Evolutionary conservation across 192 early-diverging fungal species (phyloP).

Genomic region (Coemansia sp.): DNA sequence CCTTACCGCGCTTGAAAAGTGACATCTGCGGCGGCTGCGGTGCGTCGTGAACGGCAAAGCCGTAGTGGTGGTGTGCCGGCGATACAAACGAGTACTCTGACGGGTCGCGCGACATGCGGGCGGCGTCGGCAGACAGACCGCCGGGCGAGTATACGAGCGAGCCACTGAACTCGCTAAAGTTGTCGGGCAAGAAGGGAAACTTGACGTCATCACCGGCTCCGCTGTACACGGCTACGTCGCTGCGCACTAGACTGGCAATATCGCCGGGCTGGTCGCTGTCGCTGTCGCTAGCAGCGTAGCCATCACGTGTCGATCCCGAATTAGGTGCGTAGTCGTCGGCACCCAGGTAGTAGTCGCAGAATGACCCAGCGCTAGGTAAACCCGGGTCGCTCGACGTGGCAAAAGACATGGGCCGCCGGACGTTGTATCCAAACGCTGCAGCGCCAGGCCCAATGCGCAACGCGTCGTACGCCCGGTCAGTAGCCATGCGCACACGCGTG

Average conservation of each 20-base stretch:
- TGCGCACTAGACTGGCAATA: slow-evolving; percentile 34
- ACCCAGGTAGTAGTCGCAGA: slow-evolving; percentile 29
- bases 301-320: slow-evolving; percentile 7
- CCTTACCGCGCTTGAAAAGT: slow-evolving; percentile 9
- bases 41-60: background rate
- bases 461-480: slow-evolving; percentile 40
- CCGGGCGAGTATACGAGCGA: slow-evolving; percentile 28
- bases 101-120: slow-evolving; percentile 13
- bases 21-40: background rate
- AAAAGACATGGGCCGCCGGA: slow-evolving; percentile 26
- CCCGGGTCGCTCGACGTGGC: slow-evolving; percentile 38
- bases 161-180: slow-evolving; percentile 44
- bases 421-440: background rate
- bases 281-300: slow-evolving; percentile 6
- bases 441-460: slow-evolving; percentile 27
- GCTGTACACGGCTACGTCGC: slow-evolving; percentile 44
- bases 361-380: slow-evolving; percentile 26
- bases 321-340: slow-evolving; percentile 13
- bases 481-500: slow-evolving; percentile 42
- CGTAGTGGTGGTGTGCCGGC: slow-evolving; percentile 1
- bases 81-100: slow-evolving; percentile 14
- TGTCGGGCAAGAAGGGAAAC: slow-evolving; percentile 46
- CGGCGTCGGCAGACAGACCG: slow-evolving; percentile 13
- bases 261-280: slow-evolving; percentile 16
- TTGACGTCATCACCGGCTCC: slow-evolving; percentile 43